Conservation (phyloP, 345 rosid species). For the Sisymbrium altissimum region DNA sequence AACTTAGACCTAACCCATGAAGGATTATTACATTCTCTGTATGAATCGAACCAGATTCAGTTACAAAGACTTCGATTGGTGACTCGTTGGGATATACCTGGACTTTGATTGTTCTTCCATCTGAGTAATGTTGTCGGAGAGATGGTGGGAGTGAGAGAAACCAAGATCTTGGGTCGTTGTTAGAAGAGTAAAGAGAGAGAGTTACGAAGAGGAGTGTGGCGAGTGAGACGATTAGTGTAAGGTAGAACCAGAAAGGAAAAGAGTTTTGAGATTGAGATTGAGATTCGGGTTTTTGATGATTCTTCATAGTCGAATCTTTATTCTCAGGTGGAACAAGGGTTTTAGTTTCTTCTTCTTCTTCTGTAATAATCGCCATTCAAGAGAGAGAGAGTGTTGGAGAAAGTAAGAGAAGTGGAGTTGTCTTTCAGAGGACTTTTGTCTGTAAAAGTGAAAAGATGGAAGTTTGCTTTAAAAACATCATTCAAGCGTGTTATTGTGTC, state of each 20-base stretch:
- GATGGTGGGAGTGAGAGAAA: constrained; percentile 67
- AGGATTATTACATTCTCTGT: constrained; percentile 60
- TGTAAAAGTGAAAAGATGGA: background rate
- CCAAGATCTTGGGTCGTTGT: constrained; percentile 73
- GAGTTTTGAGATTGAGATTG: constrained; percentile 39
- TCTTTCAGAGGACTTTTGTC: constrained; percentile 2
- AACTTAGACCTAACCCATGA: constrained; percentile 83
- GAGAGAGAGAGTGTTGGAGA: constrained; percentile 9
- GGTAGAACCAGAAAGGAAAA: constrained; percentile 83
- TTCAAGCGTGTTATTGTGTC: background rate
- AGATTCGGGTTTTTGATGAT: too few species aligned
- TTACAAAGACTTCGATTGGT: constrained; percentile 60
- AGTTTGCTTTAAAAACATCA: background rate
- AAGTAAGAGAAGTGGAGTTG: constrained; percentile 1
- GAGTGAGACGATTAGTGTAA: constrained; percentile 51
- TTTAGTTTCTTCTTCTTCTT: constrained; percentile 38
- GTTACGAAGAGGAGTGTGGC: constrained; percentile 46
- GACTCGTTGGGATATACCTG: constrained; percentile 45
- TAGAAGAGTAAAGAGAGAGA: constrained; percentile 42
- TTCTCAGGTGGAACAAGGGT: constrained; percentile 20
- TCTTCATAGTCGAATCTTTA: constrained; percentile 25
- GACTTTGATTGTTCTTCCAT: constrained; percentile 71
- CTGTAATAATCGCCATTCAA: constrained; percentile 73
- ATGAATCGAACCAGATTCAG: constrained; percentile 42
- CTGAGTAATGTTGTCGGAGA: constrained; percentile 79